Base-by-base conservation (phyloP, 108 stramenopile species). In the Skeletonema tropicum region DNA sequence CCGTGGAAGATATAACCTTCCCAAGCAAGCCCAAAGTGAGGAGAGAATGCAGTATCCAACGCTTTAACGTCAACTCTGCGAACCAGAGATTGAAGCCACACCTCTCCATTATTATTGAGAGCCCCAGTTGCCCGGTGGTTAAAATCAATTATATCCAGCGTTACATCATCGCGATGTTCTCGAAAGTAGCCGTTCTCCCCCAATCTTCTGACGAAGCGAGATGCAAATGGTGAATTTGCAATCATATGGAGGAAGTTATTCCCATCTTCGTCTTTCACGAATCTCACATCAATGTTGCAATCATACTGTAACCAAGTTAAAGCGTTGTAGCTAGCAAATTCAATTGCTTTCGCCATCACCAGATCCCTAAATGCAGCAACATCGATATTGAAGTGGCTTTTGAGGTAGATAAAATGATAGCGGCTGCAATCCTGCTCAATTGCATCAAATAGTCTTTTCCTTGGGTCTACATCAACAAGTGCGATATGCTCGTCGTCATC, bases 381-480 rank as follows among this genome's bases (percentile, higher is more conserved):
- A 55, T 68, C 66, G 29, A 68, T 68, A 29, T 25, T 48, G 14
- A 48, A 68, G 26, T 31, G 48, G 14, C 15, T 25, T 11, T 48
- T 46, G 11, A 68, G 31, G 45, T 49, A 68, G 9, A 30, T 32
- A 14, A 68, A 49, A 30, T 68, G 66, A 26, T 52, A 0, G 5
- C 45, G 66, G n/a, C 45, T 46, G 29, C 66, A 68, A 52, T 68
- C 64, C 31, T 68, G 66, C 25, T 25, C 25, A 3, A 68, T 68
- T 11, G 66, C 66, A 42, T 68, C 66, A 55, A 68, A 68, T n/a
- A 68, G 26, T n/a, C 66, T 68, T 26, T 49, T 52, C n/a, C 66
- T 68, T 52, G 66, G 66, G 12, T 68, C 66, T 14, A 30, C 30
- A 31, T 55, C 26, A 19, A 26, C 31, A 11, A 17, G 25, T 26